Percentiles rank a stretch among this genome's conserved stretches.
These are phyloP conservation scores for Macrophomina phaseolina DNA, from an alignment of 2,329 filamentous ascomycete genomes.

Conservation along the genomic window DNA sequence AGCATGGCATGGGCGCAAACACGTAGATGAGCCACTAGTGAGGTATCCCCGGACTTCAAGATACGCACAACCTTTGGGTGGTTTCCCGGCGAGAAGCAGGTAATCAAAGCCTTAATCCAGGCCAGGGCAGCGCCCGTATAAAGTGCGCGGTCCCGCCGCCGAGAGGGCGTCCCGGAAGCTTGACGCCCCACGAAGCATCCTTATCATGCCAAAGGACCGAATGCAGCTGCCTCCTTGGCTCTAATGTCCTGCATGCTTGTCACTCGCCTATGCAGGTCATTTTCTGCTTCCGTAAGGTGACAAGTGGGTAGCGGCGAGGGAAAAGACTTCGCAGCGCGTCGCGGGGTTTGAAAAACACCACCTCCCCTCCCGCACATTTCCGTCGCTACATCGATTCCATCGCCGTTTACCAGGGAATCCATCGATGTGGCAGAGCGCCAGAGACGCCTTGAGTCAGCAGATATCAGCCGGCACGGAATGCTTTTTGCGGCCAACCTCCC, in stretches of 20 bases:
- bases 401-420: neutral
- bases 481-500: neutral
- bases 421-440: neutral
- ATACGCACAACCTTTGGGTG: neutral
- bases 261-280: conserved; percentile 14
- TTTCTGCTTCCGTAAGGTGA: conserved; percentile 16
- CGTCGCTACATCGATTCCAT: neutral
- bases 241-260: neutral
- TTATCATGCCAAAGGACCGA: conserved; percentile 5
- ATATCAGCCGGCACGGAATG: neutral
- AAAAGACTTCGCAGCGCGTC: conserved; percentile 2
- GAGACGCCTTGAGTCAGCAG: neutral
- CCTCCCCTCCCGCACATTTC: neutral
- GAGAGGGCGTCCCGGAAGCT: neutral
- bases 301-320: conserved; percentile 14
- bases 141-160: neutral
- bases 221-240: neutral
- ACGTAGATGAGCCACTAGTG: neutral
- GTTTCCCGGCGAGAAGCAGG: neutral
- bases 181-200: neutral
- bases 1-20: too few relatives aligned
- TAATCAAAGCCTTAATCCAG: neutral
- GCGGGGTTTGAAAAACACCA: conserved; percentile 16
- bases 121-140: neutral
- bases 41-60: neutral